Evolutionary conservation across 2,329 filamentous ascomycete genomes (phyloP), one percentile per base, ranked within the genome.

Genomic region (Bisporella sp.): DNA sequence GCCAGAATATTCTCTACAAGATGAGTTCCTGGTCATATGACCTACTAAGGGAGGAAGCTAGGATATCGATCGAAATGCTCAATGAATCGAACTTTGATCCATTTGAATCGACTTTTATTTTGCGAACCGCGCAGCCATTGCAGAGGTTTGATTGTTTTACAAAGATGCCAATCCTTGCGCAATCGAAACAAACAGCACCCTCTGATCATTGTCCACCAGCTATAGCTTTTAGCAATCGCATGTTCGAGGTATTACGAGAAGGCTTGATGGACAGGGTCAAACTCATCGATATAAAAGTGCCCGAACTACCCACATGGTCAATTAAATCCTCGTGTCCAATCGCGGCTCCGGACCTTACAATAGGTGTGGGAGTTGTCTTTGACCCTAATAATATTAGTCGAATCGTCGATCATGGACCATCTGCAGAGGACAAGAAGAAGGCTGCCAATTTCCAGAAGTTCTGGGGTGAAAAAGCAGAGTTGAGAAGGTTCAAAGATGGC

Each of bases 401-500:
- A 32, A 77, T 84, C 44, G 87, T 96, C 55, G 93, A 99, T 58
- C 87, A 90, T 65, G 93, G 93, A 0, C 93, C 93, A 5, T 72
- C 85, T 1, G 88, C 89, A 2, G 91, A 97, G 64, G 80, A 93
- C 54, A 90, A 92, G 67, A 83, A 86, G 56, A 88, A 89, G 56
- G 86, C 90, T 29, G 82, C 83, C 7, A 77, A 77, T 32, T 99
- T 96, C 67, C 87, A 89, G 35, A 81, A 84, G 33, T 97, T 99
- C 65, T 99, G 95, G 93, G 93, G 92, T 5, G 85, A 92, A 7
- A 95, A 93, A 66, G 81, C 93, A 1, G 93, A 99, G 67, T 75
- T 99, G 43, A 82, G 93, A 57, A 87, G 93, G 21, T 99, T 99
- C 74, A 95, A 91, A 61, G 90, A 97, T 62, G 93, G 93, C 28